Conservation (phyloP, 169 alveolate species). For the Eimeria acervulina region DNA sequence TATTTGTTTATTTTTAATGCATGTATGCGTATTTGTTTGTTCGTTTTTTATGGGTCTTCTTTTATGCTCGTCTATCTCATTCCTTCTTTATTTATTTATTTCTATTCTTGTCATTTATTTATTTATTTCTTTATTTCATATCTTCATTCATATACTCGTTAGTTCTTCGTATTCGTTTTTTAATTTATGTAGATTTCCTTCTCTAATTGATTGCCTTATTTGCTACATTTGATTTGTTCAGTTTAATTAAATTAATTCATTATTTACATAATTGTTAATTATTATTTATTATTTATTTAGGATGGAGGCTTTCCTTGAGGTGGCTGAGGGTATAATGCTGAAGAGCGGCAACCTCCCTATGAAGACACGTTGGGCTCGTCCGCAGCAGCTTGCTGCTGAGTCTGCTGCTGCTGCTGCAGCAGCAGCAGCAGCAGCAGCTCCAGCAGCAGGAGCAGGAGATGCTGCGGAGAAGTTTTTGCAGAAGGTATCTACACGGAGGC, state of each 20-base stretch:
- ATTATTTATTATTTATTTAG: background rate
- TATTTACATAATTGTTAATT: too few species aligned
- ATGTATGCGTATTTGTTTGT: too few species aligned
- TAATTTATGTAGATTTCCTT: background rate
- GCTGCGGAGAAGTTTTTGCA: background rate
- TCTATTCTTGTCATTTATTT: too few species aligned
- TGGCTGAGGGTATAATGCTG: background rate
- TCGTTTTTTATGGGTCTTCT: background rate
- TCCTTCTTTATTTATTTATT: too few species aligned
- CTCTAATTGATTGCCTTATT: background rate
- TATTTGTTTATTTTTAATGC: too few species aligned
- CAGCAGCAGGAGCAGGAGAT: background rate
- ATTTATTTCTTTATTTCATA: too few species aligned
- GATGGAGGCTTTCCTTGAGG: constrained; percentile 3
- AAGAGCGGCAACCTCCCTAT: background rate
- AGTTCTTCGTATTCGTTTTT: background rate
- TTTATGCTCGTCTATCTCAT: background rate
- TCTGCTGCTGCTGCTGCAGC: background rate
- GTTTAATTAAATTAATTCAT: too few species aligned
- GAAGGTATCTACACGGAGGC: background rate
- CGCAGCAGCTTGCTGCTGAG: background rate
- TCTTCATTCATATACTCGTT: background rate
- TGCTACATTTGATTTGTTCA: too few species aligned
- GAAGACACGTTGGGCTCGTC: constrained; percentile 4
- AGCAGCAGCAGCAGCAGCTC: constrained; percentile 38